These are phyloP conservation scores for Monosporascus sp. DNA, from an alignment of 2,329 filamentous ascomycete species.

Conservation along the genomic window DNA sequence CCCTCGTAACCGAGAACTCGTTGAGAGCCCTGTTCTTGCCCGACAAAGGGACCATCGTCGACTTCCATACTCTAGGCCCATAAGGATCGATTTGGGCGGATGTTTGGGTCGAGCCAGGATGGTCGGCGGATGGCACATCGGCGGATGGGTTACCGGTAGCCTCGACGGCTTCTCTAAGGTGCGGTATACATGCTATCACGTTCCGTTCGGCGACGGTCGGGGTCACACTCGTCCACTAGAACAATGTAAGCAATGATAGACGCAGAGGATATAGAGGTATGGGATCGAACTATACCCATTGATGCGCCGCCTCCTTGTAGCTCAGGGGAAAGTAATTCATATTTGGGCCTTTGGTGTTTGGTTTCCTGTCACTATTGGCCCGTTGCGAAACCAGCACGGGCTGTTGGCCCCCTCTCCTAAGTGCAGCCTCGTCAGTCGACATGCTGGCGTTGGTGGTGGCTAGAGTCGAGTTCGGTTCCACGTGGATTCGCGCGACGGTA, in stretches of 20 bases:
- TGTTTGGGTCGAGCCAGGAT: slow-evolving; percentile 38
- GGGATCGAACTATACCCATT: slow-evolving; percentile 64
- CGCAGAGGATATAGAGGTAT: slow-evolving; percentile 1
- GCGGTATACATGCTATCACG: slow-evolving; percentile 81
- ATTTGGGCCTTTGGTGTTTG: slow-evolving; percentile 25
- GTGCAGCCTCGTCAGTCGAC: slow-evolving; percentile 26
- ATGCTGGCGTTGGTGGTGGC: slow-evolving; percentile 13
- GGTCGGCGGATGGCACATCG: slow-evolving; percentile 29
- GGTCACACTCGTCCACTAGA: slow-evolving; percentile 78
- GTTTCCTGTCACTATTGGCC: slow-evolving; percentile 26
- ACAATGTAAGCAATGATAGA: slow-evolving; percentile 15
- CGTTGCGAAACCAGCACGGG: slow-evolving; percentile 44
- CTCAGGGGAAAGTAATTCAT: slow-evolving; percentile 71
- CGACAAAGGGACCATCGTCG: slow-evolving; percentile 75
- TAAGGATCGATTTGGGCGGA: slow-evolving; percentile 64
- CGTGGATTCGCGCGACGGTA: slow-evolving; percentile 23
- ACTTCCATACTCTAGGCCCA: slow-evolving; percentile 81
- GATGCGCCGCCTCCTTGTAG: slow-evolving; percentile 85
- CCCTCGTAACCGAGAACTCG: slow-evolving; percentile 84
- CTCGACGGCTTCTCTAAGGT: slow-evolving; percentile 70
- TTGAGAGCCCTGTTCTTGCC: slow-evolving; percentile 87
- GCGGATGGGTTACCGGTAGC: slow-evolving; percentile 31
- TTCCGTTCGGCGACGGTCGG: slow-evolving; percentile 81
- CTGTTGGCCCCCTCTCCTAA: slow-evolving; percentile 32
- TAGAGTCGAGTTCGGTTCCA: slow-evolving; percentile 8